Evolutionary conservation across 2,329 filamentous ascomycete species (phyloP).

Genomic region (Colletotrichum sp.): DNA sequence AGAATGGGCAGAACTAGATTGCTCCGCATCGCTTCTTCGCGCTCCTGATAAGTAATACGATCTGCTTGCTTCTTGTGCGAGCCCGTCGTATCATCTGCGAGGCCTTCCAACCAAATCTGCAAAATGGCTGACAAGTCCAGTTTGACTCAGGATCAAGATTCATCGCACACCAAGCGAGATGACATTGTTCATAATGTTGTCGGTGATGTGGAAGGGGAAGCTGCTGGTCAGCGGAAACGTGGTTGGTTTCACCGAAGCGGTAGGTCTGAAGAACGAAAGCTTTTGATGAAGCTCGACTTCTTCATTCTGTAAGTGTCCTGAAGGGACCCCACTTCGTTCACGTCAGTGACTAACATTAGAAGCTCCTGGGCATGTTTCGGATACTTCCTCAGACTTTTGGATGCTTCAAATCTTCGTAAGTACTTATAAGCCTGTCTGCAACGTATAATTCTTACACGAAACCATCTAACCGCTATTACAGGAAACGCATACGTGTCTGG

Average conservation of each 20-base stretch:
- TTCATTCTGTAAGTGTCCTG: background rate
- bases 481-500: background rate
- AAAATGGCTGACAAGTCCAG: background rate
- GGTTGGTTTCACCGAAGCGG: background rate
- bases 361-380: background rate
- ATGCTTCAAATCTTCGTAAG: background rate
- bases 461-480: background rate
- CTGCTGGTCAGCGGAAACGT: background rate
- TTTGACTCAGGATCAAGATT: background rate
- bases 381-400: background rate
- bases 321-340: rapidly evolving
- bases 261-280: background rate
- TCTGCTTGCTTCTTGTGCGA: background rate
- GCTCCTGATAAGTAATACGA: background rate
- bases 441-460: rapidly evolving
- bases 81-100: background rate
- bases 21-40: background rate
- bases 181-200: background rate
- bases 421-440: background rate
- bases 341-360: rapidly evolving
- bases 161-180: background rate
- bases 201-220: background rate
- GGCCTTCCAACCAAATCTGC: rapidly evolving
- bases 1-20: background rate
- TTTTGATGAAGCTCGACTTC: background rate